Conservation (phyloP, 345 rosid species). For the Corchorus capsularis region DNA sequence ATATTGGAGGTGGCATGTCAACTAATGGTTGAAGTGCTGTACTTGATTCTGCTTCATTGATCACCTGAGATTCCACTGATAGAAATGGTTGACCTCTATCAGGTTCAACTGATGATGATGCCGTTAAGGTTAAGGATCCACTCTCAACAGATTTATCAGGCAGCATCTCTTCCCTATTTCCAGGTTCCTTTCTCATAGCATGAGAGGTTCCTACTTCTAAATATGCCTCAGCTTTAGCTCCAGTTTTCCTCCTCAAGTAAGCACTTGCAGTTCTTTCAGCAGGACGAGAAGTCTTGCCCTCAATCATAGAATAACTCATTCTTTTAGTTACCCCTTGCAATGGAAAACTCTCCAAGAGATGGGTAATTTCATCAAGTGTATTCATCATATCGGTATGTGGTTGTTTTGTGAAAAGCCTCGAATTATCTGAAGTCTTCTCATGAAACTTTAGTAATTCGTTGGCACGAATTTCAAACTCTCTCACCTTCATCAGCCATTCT, state of each 20-base stretch:
- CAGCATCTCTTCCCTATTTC: neutral
- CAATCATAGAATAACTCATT: neutral
- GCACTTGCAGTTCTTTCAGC: neutral
- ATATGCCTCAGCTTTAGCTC: neutral
- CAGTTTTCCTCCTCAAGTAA: neutral
- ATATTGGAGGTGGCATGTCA: neutral
- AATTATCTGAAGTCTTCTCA: neutral
- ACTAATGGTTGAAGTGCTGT: neutral
- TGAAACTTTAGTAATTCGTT: slow-evolving; percentile 1
- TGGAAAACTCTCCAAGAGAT: slow-evolving; percentile 16
- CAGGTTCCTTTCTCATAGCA: neutral
- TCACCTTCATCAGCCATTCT: slow-evolving; percentile 23
- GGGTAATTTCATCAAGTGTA: slow-evolving; percentile 17
- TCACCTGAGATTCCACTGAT: neutral
- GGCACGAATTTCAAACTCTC: slow-evolving; percentile 9
- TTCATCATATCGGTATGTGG: slow-evolving; percentile 14
- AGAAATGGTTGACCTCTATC: neutral
- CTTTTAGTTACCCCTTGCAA: neutral
- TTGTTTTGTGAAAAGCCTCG: neutral
- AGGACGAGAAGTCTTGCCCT: slow-evolving; percentile 5
- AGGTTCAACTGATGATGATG: neutral
- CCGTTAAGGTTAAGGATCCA: neutral
- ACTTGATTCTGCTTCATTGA: neutral
- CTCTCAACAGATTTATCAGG: neutral
- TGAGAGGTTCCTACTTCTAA: neutral